Evolutionary conservation across 1,139 yeast genomes (phyloP).

Genomic region (Hanseniaspora sp.): DNA sequence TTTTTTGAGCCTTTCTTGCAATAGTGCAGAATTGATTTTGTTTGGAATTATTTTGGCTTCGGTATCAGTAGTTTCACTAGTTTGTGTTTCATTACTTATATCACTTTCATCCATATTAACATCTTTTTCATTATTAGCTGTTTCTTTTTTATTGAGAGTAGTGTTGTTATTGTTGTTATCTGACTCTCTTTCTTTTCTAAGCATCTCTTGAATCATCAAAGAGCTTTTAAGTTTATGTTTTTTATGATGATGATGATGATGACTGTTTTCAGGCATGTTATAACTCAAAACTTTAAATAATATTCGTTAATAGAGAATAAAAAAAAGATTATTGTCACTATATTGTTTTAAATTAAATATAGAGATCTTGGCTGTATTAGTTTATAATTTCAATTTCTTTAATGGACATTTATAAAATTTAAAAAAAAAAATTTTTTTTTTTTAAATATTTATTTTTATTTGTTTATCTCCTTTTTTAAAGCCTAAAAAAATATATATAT

Average conservation of each 20-base stretch:
- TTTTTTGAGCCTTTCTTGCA: conserved; percentile 4
- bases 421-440: too few relatives aligned
- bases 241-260: not conserved
- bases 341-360: too few relatives aligned
- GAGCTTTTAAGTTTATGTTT: conserved; percentile 1
- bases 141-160: not conserved
- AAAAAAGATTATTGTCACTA: not conserved
- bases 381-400: too few relatives aligned
- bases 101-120: not conserved
- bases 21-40: not conserved
- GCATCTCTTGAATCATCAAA: conserved; percentile 1
- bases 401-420: too few relatives aligned
- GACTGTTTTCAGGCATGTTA: not conserved
- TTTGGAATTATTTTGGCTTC: not conserved
- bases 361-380: too few relatives aligned
- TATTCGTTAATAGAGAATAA: not conserved
- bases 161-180: not conserved
- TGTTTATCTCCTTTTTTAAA: too few relatives aligned
- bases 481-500: too few relatives aligned
- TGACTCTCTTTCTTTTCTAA: not conserved
- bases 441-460: too few relatives aligned
- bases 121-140: not conserved
- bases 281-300: too few relatives aligned
- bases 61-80: not conserved
- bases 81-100: not conserved